A percentile compares a stretch with the other conserved stretches of the same genome.
Evolutionary conservation across 441 rosid species (phyloP).

Genomic region (Syzygium syzygioides): DNA sequence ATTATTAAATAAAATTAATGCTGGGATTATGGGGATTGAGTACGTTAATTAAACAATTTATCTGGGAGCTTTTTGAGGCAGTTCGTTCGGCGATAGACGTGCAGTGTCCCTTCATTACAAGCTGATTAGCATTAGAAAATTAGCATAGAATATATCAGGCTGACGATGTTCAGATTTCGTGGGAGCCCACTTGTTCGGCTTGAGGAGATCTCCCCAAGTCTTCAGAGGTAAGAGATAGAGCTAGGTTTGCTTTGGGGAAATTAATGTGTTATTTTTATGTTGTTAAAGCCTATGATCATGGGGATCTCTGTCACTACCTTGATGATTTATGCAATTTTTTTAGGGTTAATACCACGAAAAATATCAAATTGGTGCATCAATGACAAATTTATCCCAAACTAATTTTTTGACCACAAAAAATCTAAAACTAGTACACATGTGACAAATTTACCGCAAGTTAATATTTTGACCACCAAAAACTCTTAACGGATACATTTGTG

Average conservation of each 20-base stretch:
- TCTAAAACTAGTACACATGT: no score
- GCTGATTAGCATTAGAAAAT: neutral
- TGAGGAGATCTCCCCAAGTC: neutral
- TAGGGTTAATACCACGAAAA: no score
- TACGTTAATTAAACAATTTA: neutral
- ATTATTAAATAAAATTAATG: neutral
- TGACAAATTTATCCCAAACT: no score
- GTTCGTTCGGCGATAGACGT: slow-evolving; percentile 1
- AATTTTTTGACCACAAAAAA: no score
- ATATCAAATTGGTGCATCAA: no score
- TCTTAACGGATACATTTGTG: rapidly evolving
- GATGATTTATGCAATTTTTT: neutral
- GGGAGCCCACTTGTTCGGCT: neutral
- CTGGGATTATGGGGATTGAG: neutral
- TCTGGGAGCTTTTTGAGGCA: slow-evolving; percentile 11
- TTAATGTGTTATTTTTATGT: neutral
- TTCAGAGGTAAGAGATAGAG: neutral
- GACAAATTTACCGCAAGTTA: no score
- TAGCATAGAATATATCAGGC: neutral
- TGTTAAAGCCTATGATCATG: neutral
- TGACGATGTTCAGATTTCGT: neutral
- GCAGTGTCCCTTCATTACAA: slow-evolving; percentile 24
- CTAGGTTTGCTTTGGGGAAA: neutral
- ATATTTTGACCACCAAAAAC: no score
- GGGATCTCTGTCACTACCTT: neutral